A percentile compares a stretch with the other conserved stretches of the same genome.
Conservation (phyloP, 495 filamentous ascomycete species). For the Parathielavia appendiculata region DNA sequence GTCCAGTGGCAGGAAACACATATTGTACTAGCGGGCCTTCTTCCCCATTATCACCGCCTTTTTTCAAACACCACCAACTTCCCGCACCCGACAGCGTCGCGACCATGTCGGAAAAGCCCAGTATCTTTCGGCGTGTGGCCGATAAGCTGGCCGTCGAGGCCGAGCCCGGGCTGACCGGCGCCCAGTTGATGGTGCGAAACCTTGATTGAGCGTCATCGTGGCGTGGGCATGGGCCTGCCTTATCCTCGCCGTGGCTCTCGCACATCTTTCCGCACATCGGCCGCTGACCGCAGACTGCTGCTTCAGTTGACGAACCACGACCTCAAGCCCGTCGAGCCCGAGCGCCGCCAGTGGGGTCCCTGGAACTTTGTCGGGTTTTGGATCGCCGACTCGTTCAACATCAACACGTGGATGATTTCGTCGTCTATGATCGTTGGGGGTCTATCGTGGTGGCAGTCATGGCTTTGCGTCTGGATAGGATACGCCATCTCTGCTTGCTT, state of each 20-base stretch:
- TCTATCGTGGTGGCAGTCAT: conserved; percentile 93
- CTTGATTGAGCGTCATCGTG: not conserved
- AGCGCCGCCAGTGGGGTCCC: conserved; percentile 77
- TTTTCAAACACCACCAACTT: not conserved
- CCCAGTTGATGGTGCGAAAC: conserved; percentile 66
- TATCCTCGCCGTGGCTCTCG: conserved; percentile 1
- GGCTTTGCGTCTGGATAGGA: conserved; percentile 84
- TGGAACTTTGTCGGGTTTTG: conserved; percentile 90
- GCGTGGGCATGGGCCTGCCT: conserved; percentile 1
- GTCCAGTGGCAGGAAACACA: not conserved
- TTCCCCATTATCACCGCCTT: too few species aligned
- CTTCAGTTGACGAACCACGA: conserved; percentile 75
- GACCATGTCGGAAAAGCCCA: conserved; percentile 17
- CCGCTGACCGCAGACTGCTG: conserved; percentile 9
- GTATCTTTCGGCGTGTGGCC: conserved; percentile 26
- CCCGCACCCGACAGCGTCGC: not conserved
- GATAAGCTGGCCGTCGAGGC: conserved; percentile 63
- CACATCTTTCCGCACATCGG: not conserved
- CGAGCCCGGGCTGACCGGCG: conserved; percentile 74
- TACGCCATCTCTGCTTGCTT: conserved; percentile 73
- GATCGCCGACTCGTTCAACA: conserved; percentile 93
- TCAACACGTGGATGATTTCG: conserved; percentile 99
- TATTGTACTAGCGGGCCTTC: too few species aligned
- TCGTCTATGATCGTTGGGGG: conserved; percentile 68
- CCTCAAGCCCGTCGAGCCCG: conserved; percentile 83